These are phyloP conservation scores for Aurantiochytrium sp. DNA, from an alignment of 108 stramenopile genomes.

Conservation along the genomic window DNA sequence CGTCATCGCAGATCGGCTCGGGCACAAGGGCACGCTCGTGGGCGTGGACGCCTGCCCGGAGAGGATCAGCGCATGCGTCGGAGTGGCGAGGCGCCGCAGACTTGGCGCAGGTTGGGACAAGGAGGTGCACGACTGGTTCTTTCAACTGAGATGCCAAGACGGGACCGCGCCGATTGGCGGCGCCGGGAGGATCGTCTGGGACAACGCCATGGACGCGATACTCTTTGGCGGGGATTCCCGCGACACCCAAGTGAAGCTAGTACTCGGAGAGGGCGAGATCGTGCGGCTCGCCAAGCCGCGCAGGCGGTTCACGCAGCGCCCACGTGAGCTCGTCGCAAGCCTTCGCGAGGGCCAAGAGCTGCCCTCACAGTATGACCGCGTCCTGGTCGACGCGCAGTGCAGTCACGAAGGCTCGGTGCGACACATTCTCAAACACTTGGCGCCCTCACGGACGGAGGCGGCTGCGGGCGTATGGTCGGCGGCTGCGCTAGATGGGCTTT, in stretches of 20 bases:
- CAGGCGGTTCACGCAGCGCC: too few species aligned
- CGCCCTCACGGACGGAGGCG: background rate
- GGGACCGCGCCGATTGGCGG: background rate
- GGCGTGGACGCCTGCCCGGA: background rate
- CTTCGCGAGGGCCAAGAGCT: background rate
- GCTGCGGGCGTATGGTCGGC: background rate
- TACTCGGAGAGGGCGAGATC: background rate
- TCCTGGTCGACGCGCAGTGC: constrained; percentile 22
- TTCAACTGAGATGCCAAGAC: background rate
- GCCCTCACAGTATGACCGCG: background rate
- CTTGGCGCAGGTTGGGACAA: background rate
- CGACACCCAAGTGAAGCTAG: too few species aligned
- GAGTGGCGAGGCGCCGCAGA: background rate
- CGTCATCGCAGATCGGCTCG: background rate
- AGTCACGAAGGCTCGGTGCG: constrained; percentile 16
- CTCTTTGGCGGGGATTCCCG: background rate
- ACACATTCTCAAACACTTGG: background rate
- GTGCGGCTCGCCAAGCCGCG: background rate
- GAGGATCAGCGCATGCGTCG: background rate
- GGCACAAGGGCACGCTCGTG: background rate
- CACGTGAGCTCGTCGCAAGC: background rate
- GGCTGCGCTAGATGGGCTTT: background rate
- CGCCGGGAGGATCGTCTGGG: background rate
- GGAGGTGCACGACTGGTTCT: too few species aligned
- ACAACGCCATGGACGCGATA: background rate